Evolutionary conservation across 805 yeast species (phyloP), one percentile per base, ranked within the genome.

Genomic region (Metschnikowia hibisci): DNA sequence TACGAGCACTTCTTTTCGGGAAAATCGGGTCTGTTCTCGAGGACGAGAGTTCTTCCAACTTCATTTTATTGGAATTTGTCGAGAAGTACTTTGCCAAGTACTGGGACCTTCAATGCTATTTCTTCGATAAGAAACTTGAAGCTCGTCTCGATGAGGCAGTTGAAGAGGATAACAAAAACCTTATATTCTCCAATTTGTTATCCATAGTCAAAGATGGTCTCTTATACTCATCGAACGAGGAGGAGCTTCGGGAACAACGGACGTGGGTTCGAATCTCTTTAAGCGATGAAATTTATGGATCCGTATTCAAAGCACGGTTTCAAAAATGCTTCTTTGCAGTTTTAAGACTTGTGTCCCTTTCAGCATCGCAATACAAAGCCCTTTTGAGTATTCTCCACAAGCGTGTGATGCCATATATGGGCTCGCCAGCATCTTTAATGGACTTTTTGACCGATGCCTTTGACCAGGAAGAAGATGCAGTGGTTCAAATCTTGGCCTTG

Each of bases 401-500:
- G 59, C 70, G 95, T 48, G 74, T 93, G 32, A 82, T 91, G 29
- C 96, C 97, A 30, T 77, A 75, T 57, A 77, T 88, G 74, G 74
- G 77, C 34, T 82, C 81, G 51, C 96, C 98, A 6, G 84, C 87
- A 33, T 73, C 77, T 47, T 67, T 93, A 35, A 90, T 93, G 96
- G 99, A 91, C 67, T 93, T 91, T 60, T 70, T 91, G 46, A 88
- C 96, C 0, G 95, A 87, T 47, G 82, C 95, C 3, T 90, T 88
- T 58, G 74, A 85, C 51, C 56, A 60, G 34, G 57, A 54, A 28
- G 67, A 64, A 22, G 75, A 69, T 49, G 58, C 58, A 12, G 73
- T 83, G 6, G 69, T 83, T 11, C 84, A 90, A 13, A 78, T 91
- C 34, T 66, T 93, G 41, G 83, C 98, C 2, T 73, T 91, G 54